A percentile compares a stretch with the other conserved stretches of the same genome.
Conservation (phyloP, 306 rosid species). For the Elaeagnus macrophylla region DNA sequence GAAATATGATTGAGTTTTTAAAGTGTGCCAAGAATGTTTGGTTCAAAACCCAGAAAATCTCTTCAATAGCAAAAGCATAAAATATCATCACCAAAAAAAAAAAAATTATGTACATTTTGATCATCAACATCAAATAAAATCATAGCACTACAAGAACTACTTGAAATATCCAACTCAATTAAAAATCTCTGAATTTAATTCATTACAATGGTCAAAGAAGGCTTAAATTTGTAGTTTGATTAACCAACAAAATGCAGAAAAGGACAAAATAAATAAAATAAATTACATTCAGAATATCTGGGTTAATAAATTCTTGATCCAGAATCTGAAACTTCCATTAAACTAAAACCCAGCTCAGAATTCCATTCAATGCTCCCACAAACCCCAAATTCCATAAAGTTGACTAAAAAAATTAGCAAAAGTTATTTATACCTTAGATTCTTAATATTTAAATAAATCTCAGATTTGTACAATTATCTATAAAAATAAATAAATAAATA, state of each 20-base stretch:
- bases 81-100: background rate
- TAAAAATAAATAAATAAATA: background rate
- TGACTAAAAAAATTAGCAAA: background rate
- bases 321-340: conserved; percentile 9
- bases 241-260: conserved; percentile 19
- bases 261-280: conserved; percentile 1
- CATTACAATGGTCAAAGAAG: conserved; percentile 8
- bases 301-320: conserved; percentile 23
- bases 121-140: background rate
- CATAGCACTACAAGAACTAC: background rate
- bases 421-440: background rate
- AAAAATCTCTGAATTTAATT: conserved; percentile 4
- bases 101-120: background rate
- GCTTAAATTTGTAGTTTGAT: conserved; percentile 12
- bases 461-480: background rate
- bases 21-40: background rate
- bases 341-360: conserved; percentile 24
- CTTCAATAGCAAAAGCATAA: background rate
- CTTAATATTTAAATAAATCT: conserved; percentile 1
- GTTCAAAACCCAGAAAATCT: conserved; percentile 17
- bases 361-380: conserved; percentile 13
- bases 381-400: background rate
- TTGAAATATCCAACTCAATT: background rate
- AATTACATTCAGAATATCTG: conserved; percentile 2
- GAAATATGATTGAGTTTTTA: conserved; percentile 12